These are phyloP conservation scores for Nothopassalora personata DNA, from an alignment of 2,329 filamentous ascomycete genomes.

Conservation along the genomic window DNA sequence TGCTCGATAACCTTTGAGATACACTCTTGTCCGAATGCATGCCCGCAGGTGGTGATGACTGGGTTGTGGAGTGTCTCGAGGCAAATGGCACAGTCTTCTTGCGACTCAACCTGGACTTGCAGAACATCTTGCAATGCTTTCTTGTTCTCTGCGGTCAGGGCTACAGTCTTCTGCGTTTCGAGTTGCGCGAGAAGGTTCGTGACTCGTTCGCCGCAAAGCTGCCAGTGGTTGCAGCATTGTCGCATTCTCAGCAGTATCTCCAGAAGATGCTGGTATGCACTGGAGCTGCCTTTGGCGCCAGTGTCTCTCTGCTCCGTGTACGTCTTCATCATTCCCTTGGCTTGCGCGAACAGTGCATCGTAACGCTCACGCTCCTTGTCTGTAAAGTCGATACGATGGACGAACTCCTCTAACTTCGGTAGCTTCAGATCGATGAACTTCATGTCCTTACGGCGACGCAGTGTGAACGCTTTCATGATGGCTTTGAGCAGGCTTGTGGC, in stretches of 20 bases:
- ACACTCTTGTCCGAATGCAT: slow-evolving; percentile 70
- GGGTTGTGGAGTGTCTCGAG: slow-evolving; percentile 66
- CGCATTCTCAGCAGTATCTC: slow-evolving; percentile 77
- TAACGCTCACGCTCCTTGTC: slow-evolving; percentile 73
- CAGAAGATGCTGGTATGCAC: slow-evolving; percentile 67
- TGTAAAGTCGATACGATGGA: slow-evolving; percentile 69
- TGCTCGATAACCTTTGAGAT: slow-evolving; percentile 68
- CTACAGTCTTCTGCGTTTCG: slow-evolving; percentile 61
- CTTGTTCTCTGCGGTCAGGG: slow-evolving; percentile 66
- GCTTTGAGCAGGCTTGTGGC: slow-evolving; percentile 61
- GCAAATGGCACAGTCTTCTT: slow-evolving; percentile 80
- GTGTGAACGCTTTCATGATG: slow-evolving; percentile 73
- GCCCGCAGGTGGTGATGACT: slow-evolving; percentile 79
- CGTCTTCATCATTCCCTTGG: slow-evolving; percentile 62
- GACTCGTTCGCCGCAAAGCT: slow-evolving; percentile 70
- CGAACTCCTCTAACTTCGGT: slow-evolving; percentile 69
- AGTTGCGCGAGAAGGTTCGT: slow-evolving; percentile 65
- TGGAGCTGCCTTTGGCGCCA: slow-evolving; percentile 26
- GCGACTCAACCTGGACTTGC: slow-evolving; percentile 69
- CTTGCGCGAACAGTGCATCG: slow-evolving; percentile 67
- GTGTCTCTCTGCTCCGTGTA: slow-evolving; percentile 33
- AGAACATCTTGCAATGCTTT: slow-evolving; percentile 69
- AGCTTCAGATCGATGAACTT: slow-evolving; percentile 75
- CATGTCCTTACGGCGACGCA: slow-evolving; percentile 84
- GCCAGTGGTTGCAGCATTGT: slow-evolving; percentile 87